A percentile compares a stretch with the other conserved stretches of the same genome.
Conservation (phyloP, 2,329 filamentous ascomycete species). For the Microcyclosporella mali region DNA sequence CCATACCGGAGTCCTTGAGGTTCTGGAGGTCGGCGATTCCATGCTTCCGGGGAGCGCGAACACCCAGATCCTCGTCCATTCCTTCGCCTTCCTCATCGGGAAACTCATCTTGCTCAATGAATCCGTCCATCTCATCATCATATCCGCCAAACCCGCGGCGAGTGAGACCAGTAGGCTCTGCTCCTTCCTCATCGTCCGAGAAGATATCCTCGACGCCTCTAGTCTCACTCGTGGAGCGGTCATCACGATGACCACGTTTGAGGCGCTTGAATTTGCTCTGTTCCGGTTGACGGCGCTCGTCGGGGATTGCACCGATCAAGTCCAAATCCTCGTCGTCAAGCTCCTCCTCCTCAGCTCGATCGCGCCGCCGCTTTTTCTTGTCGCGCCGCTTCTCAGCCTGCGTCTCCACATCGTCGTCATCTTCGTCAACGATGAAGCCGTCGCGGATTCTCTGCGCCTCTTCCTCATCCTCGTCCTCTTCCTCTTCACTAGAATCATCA, state of each 20-base stretch:
- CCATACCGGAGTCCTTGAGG: slow-evolving; percentile 59
- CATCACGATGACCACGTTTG: slow-evolving; percentile 80
- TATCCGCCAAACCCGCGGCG: slow-evolving; percentile 40
- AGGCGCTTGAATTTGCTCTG: slow-evolving; percentile 91
- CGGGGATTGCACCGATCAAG: slow-evolving; percentile 78
- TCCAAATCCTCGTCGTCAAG: slow-evolving; percentile 96
- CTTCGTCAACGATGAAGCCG: slow-evolving; percentile 94
- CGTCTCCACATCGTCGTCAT: slow-evolving; percentile 65
- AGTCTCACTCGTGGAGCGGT: slow-evolving; percentile 54
- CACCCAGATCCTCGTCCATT: slow-evolving; percentile 78
- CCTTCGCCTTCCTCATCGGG: slow-evolving; percentile 74
- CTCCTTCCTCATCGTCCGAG: slow-evolving; percentile 79
- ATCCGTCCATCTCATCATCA: slow-evolving; percentile 78
- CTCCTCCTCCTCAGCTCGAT: slow-evolving; percentile 73
- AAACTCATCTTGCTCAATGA: slow-evolving; percentile 93
- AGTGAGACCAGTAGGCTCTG: slow-evolving; percentile 43
- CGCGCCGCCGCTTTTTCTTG: slow-evolving; percentile 70
- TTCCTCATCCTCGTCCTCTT: slow-evolving; percentile 80
- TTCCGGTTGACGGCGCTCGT: slow-evolving; percentile 58
- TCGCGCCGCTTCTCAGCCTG: slow-evolving; percentile 53
- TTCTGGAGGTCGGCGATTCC: slow-evolving; percentile 67
- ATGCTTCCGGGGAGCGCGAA: slow-evolving; percentile 70
- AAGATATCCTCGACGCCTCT: slow-evolving; percentile 88
- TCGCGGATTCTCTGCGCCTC: slow-evolving; percentile 71
- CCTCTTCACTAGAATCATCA: slow-evolving; percentile 89